These are phyloP conservation scores for Fusarium verticillioides DNA, from an alignment of 2,329 filamentous ascomycete genomes.

Conservation along the genomic window DNA sequence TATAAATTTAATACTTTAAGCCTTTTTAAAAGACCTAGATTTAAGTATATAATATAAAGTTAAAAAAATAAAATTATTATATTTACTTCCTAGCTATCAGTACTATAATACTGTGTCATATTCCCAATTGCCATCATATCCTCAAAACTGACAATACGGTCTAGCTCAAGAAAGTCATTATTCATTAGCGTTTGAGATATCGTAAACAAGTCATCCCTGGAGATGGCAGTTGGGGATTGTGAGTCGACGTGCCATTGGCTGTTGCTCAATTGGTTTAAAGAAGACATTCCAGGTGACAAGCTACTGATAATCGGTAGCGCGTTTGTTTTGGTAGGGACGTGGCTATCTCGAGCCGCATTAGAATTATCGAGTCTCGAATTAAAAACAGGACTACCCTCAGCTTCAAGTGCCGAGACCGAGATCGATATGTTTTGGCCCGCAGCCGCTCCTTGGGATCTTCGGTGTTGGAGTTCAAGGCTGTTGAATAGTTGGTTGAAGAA, in stretches of 20 bases:
- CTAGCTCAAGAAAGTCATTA: not conserved
- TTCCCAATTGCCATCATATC: too few relatives aligned
- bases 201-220: not conserved
- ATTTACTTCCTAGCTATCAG: too few relatives aligned
- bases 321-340: not conserved
- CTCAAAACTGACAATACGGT: not conserved
- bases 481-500: not conserved
- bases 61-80: too few relatives aligned
- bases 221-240: not conserved
- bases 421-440: not conserved
- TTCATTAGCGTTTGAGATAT: not conserved
- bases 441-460: accelerated
- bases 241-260: not conserved
- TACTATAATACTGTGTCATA: not conserved
- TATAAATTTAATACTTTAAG: too few relatives aligned
- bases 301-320: too few relatives aligned
- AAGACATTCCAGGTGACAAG: not conserved
- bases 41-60: too few relatives aligned
- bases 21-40: too few relatives aligned
- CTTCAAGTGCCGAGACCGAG: not conserved
- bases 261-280: not conserved
- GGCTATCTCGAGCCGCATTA: not conserved
- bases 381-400: not conserved
- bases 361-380: not conserved
- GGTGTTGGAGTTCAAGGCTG: not conserved